These are phyloP conservation scores for Aschersonia sp. DNA, from an alignment of 2,329 filamentous ascomycete genomes.

Conservation along the genomic window DNA sequence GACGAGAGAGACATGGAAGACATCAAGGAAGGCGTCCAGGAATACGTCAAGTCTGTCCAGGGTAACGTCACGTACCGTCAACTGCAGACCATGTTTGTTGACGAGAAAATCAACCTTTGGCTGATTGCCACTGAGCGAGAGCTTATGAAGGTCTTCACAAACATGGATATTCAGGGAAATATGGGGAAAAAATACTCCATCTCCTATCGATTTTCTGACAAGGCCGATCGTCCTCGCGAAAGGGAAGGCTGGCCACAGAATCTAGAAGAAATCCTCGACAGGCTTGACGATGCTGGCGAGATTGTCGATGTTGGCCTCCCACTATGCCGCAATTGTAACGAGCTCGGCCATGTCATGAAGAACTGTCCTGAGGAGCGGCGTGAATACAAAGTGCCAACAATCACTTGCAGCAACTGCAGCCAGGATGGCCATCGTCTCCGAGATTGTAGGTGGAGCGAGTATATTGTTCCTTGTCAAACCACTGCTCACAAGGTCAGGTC, in stretches of 20 bases:
- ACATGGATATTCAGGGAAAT: slow-evolving; percentile 60
- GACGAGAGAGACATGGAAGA: slow-evolving; percentile 44
- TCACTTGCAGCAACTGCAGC: slow-evolving; percentile 52
- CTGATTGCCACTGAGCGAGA: slow-evolving; percentile 49
- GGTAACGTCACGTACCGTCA: slow-evolving; percentile 43
- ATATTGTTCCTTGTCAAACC: not conserved
- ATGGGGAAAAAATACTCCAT: slow-evolving; percentile 50
- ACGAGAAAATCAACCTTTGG: slow-evolving; percentile 36
- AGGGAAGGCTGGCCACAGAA: slow-evolving; percentile 43
- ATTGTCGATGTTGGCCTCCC: slow-evolving; percentile 42
- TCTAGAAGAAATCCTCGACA: slow-evolving; percentile 43
- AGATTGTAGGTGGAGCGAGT: slow-evolving; percentile 40
- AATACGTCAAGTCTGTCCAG: slow-evolving; percentile 44
- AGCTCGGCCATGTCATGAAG: slow-evolving; percentile 48
- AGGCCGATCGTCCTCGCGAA: slow-evolving; percentile 44
- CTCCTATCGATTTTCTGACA: slow-evolving; percentile 44
- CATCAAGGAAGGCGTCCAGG: slow-evolving; percentile 41
- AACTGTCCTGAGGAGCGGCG: slow-evolving; percentile 42
- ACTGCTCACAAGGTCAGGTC: slow-evolving; percentile 23
- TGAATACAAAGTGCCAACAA: slow-evolving; percentile 29
- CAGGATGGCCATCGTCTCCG: slow-evolving; percentile 50
- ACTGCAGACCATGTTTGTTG: slow-evolving; percentile 46
- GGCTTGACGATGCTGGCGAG: slow-evolving; percentile 52
- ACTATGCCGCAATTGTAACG: slow-evolving; percentile 49
- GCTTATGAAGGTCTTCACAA: slow-evolving; percentile 42